Conservation (phyloP, 2,329 filamentous ascomycete genomes). For the Aspergillus fumigatiaffinis region DNA sequence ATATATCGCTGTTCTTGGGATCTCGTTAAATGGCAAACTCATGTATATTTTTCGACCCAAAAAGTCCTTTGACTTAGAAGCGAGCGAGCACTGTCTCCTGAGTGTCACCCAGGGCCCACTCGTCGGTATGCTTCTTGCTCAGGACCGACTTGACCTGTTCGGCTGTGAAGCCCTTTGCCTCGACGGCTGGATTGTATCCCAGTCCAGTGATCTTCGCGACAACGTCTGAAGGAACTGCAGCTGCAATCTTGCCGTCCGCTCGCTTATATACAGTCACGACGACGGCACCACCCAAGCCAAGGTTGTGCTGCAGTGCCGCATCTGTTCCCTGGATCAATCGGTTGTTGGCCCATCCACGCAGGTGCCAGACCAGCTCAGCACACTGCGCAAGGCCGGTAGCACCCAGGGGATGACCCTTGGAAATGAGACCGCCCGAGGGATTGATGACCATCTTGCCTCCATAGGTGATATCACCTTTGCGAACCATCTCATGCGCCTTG, state of each 20-base stretch:
- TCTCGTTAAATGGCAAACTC: neutral
- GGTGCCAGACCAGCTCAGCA: constrained; percentile 90
- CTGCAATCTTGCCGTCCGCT: constrained; percentile 67
- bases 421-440: constrained; percentile 89
- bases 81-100: constrained; percentile 69
- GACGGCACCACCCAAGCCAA: constrained; percentile 84
- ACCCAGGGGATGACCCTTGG: constrained; percentile 91
- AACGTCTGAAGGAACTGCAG: constrained; percentile 56
- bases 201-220: constrained; percentile 65
- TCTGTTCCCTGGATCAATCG: constrained; percentile 64
- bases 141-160: constrained; percentile 66
- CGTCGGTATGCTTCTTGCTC: constrained; percentile 64
- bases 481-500: constrained; percentile 88
- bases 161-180: constrained; percentile 82
- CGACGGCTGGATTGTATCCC: constrained; percentile 88
- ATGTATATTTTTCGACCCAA: neutral
- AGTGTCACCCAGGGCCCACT: constrained; percentile 76
- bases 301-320: constrained; percentile 83
- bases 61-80: constrained; percentile 42
- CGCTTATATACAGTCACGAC: constrained; percentile 88
- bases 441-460: constrained; percentile 80
- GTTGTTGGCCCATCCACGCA: constrained; percentile 95
- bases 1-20: neutral
- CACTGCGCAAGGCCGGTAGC: constrained; percentile 95
- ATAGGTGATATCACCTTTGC: constrained; percentile 85